Base-by-base conservation (phyloP, 768 basidiomycete species). In the Leccinum variicolor region DNA sequence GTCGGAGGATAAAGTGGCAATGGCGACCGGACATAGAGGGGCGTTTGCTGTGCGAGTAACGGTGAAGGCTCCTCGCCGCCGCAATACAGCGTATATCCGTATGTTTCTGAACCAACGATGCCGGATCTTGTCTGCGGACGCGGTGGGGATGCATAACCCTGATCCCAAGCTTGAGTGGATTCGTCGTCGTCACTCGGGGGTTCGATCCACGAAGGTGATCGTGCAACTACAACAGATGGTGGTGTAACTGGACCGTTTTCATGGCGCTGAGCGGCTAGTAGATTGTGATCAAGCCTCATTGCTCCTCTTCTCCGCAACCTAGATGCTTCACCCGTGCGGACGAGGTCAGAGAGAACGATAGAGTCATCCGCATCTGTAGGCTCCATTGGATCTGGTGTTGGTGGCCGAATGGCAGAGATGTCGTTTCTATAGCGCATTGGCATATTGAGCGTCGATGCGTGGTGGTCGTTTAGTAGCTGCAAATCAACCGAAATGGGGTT, bases 271-370 rank as follows among this genome's bases (percentile, higher is more conserved):
- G 64, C 51, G 55, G 52, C 65, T 26, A 70, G 48, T 23, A 64
- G 36, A 39, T 66, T 70, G 57, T 77, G 78, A 70, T 86, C 84
- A 33, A 87, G 75, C 39, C 85, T 77, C 79, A 89, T 81, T 52
- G 89, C 89, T 11, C 89, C 89, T 61, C 89, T 75, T 55, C 89
- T 75, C n/a, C 89, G 81, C 53, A 90, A 73, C 6, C 89, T 77
- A 4, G 89, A 90, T 0, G 86, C 85, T 66, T 90, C 89, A 15
- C 84, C 89, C 1, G 84, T 84, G 52, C 89, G 85, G 15, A 90
- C 78, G 43, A 90, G 79, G 69, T 90, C 88, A 2, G 86, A 87
- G 47, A 90, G 80, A 19, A 89, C 81, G 55, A 90, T 85, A 31
- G 84, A 79, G 65, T 84, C 85, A 63, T 90, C 88, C 2, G 76